Base-by-base conservation (phyloP, 2,329 filamentous ascomycete species). In the Trichoderma simmonsii region DNA sequence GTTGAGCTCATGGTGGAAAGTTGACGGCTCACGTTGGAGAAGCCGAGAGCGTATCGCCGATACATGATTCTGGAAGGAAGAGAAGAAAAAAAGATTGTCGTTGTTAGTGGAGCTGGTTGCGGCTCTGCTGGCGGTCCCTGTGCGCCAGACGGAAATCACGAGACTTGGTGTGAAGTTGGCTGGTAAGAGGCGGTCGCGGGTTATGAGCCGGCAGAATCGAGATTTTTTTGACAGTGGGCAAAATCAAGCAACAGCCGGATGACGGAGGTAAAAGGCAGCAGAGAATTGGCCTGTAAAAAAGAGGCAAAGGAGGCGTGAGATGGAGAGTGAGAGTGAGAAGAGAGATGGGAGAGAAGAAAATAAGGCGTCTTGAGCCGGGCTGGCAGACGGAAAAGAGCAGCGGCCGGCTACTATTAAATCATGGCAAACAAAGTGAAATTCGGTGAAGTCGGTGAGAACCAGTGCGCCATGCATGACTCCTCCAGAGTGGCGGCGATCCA, bases 1-100 rank as follows among this genome's bases (percentile, higher is more conserved):
- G n/a, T 24, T 67, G 92, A 92, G 56, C 86, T 86, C 80, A 87
- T 88, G 77, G 86, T 84, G 73, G 86, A 85, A 73, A 82, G 75
- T 78, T 83, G 82, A 77, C 81, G 80, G 75, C 81, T 85, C 79
- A 80, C 83, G 81, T 81, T 85, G 79, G 82, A 85, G 81, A 84
- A 89, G 79, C 89, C 88, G 83, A 85, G 83, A 76, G 83, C 83
- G 83, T 85, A 85, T 77, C 83, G 81, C 80, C 83, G 83, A 77
- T 84, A 82, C 83, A 85, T 85, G 70, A 36, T 28, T n/a, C 30
- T n/a, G 39, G 57, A 67, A 15, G 79, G 75, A 72, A 73, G 72
- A 34, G 66, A 54, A 34, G 59, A 64, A 68, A 51, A 68, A 54
- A 60, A n/a, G 34, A 14, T 57, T n/a, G 56, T 66, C 56, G 61